Conservation (phyloP, 768 basidiomycete species). For the Agaricus blazei region DNA sequence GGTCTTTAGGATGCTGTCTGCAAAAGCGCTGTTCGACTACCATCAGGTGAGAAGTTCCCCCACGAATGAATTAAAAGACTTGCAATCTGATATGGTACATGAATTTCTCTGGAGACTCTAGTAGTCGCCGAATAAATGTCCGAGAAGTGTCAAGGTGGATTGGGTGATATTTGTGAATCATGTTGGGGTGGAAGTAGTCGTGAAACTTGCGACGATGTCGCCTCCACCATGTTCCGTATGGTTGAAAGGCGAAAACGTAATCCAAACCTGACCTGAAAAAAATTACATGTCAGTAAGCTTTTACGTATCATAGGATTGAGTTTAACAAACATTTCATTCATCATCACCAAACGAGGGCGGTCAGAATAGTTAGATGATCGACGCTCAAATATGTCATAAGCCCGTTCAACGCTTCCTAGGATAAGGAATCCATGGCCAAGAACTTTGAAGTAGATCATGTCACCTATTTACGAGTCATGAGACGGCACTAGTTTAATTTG, state of each 20-base stretch:
- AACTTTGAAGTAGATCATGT: no score
- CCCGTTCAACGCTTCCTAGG: no score
- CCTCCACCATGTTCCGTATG: slow-evolving; percentile 8
- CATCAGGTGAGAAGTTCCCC: background rate
- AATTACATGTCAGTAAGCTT: no score
- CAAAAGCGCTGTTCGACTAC: no score
- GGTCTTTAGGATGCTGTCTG: slow-evolving; percentile 24
- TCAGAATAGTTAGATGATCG: no score
- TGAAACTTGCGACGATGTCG: slow-evolving; percentile 9
- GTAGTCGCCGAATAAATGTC: slow-evolving; percentile 1
- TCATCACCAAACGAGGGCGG: no score
- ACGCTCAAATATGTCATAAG: no score
- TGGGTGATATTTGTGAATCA: slow-evolving; percentile 1
- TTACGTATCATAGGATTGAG: no score
- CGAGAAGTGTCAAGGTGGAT: background rate
- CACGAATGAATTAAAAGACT: slow-evolving; percentile 9
- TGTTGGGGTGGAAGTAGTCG: slow-evolving; percentile 6
- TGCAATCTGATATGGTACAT: slow-evolving; percentile 39
- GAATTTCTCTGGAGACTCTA: slow-evolving; percentile 9
- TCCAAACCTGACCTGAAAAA: slow-evolving; percentile 3
- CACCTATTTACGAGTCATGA: no score
- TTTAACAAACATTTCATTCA: no score
- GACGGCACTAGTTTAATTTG: no score
- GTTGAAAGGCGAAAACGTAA: background rate
- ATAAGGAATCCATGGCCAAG: no score